A percentile compares a stretch with the other conserved stretches of the same genome.
Conservation (phyloP, 208 protist genomes). For the Acanthamoeba lenticulata region DNA sequence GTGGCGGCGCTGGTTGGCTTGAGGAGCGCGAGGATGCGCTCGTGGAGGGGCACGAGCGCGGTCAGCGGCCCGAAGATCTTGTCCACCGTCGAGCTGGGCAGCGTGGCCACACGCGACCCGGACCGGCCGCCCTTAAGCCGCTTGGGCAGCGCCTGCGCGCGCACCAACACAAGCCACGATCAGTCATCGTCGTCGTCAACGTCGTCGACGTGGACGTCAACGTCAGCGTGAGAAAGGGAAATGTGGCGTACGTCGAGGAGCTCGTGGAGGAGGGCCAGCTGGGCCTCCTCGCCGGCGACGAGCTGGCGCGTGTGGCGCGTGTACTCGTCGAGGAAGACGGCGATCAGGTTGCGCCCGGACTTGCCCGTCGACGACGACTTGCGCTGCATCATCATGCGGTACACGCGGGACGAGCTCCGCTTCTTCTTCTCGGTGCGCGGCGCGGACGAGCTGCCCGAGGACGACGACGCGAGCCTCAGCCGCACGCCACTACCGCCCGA, state of each 20-base stretch:
- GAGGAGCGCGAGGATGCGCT: background rate
- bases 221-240: background rate
- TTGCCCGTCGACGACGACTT: slow-evolving; percentile 29
- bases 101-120: background rate
- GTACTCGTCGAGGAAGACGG: slow-evolving; percentile 27
- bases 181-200: no score
- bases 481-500: background rate
- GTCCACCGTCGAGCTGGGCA: background rate
- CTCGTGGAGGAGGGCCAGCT: background rate
- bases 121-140: background rate
- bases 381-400: slow-evolving; percentile 7
- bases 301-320: background rate
- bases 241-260: background rate
- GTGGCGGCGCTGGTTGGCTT: background rate
- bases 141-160: background rate
- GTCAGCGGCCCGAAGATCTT: background rate
- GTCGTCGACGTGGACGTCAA: no score
- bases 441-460: background rate
- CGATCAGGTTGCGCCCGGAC: background rate
- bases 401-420: background rate
- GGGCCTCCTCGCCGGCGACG: background rate
- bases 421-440: background rate
- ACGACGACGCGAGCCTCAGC: background rate
- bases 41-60: background rate
- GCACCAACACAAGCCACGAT: background rate